Evolutionary conservation across 1,284 basidiomycete species (phyloP).

Genomic region (Trichosporon asahii): DNA sequence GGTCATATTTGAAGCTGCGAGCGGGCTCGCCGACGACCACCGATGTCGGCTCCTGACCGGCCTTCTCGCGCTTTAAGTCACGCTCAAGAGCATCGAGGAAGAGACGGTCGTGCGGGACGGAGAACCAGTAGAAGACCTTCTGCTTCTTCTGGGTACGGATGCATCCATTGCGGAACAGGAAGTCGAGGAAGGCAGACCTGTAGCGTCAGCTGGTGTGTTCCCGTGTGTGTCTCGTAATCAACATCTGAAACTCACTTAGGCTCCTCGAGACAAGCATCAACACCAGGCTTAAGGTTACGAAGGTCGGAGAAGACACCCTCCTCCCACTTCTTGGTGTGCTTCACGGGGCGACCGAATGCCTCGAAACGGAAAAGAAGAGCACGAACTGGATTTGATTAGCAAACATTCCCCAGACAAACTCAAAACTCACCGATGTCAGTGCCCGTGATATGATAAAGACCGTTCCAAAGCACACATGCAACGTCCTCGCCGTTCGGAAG

Average conservation of each 20-base stretch:
- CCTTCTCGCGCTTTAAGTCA: constrained; percentile 87
- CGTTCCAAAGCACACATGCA: constrained; percentile 83
- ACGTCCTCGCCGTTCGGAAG: constrained; percentile 82
- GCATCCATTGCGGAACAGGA: constrained; percentile 89
- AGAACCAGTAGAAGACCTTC: constrained; percentile 80
- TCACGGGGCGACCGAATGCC: constrained; percentile 63
- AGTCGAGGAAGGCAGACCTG: constrained; percentile 66
- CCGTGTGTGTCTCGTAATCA: background rate
- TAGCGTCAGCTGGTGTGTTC: background rate
- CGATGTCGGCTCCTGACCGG: constrained; percentile 78
- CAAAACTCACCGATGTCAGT: constrained; percentile 58
- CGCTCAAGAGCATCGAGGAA: constrained; percentile 91
- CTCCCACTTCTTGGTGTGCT: constrained; percentile 56
- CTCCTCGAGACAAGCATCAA: constrained; percentile 83
- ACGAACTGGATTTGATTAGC: constrained; percentile 57
- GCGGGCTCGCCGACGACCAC: constrained; percentile 74
- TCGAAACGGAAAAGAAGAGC: constrained; percentile 84
- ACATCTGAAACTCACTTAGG: constrained; percentile 63
- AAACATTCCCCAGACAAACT: constrained; percentile 8
- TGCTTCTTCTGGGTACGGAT: constrained; percentile 95
- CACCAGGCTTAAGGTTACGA: constrained; percentile 82
- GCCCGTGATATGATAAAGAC: constrained; percentile 84
- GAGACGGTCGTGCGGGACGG: constrained; percentile 87
- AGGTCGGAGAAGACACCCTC: constrained; percentile 90
- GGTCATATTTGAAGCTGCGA: constrained; percentile 63